Evolutionary conservation across 805 yeast species (phyloP), one percentile per base, ranked within the genome.

Genomic region (Ogataea dorogensis): DNA sequence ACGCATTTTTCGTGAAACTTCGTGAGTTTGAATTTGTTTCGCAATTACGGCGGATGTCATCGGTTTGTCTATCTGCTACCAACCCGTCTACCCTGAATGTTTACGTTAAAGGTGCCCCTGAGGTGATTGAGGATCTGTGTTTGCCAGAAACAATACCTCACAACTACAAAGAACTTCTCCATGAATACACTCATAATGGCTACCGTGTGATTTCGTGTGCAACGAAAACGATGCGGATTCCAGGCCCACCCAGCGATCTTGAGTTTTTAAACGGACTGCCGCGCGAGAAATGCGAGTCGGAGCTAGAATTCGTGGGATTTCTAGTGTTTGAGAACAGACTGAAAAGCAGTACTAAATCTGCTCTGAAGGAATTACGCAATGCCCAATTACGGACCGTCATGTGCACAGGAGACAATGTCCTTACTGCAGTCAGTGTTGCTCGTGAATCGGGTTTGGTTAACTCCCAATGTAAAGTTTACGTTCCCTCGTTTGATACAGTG

Each of bases 341-440:
- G 52, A 93, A 93, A 55, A 64, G 71, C 1, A 67, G 82, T 1
- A 83, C 96, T 0, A 68, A 67, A 7, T 60, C 65, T 0, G 86
- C 89, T 0, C 68, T 93, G 32, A 46, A 59, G 9, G 70, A 75
- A 40, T 67, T 93, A 32, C 65, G 66, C 15, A 68, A 67, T 5
- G 97, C 98, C 0, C 69, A 75, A 15, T 71, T 93, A 32, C 70
- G 97, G 49, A 85, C 93, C 0, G 66, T 88, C 18, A 93, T 93
- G 98, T 93, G 98, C 60, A 93, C 98, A 0, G 99, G 99, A 36
- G 99, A 93, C 59, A 93, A 93, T 55, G 77, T 93, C 13, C 65
- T 93, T 38, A 93, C 99, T 0, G 98, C 98, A 0, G 76, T 93
- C 14, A 85, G 96, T 60, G 98, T 93, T 12, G 96, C 85, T 3